Base-by-base conservation (phyloP, 352 stramenopile genomes). In the Phytophthora vignae region DNA sequence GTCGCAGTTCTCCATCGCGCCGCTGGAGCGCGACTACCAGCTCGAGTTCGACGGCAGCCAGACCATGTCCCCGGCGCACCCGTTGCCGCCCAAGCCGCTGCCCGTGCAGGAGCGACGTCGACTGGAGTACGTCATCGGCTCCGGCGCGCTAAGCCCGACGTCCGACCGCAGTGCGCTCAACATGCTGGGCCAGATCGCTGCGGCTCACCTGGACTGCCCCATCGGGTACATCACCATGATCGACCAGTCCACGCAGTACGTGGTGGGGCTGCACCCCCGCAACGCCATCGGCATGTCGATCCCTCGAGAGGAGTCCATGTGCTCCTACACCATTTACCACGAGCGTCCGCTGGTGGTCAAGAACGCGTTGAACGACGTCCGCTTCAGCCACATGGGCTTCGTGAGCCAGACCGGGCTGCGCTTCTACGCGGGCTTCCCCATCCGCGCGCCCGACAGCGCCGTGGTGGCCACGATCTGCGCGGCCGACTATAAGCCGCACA, bases 391-490 rank as follows among this genome's bases (percentile, higher is more conserved):
- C 55, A 85, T 91, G 79, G 71, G 76, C 50, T 79, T 82, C 42
- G 70, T 88, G 48, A 79, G 76, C 48, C 69, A 84, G 33, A 76
- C 74, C 1, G 80, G 81, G 8, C 73, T 90, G 61, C 81, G 85
- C 57, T 92, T 91, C 62, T 92, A 92, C 81, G 85, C 85, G 0
- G 82, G 85, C 1, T 92, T 92, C 71, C 83, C 85, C 2, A 77
- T 92, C 31, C 68, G 70, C 40, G 81, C 76, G 2, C 82, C 83
- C 0, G 83, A 90, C 48, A 84, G 80, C 3, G 73, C 71, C 3
- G 78, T 90, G 0, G 74, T 93, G 17, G 85, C 80, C 5, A 85
- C 79, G 10, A 76, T 93, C 36, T 93, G 85, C 61, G 76, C 83
- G 2, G 72, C 70, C 25, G 83, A 90, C 71, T 76, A 77, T 60